phyloP scores from a whole-genome alignment of 2,329 filamentous ascomycete genomes.

The Apiospora kogelbergensis region DNA sequence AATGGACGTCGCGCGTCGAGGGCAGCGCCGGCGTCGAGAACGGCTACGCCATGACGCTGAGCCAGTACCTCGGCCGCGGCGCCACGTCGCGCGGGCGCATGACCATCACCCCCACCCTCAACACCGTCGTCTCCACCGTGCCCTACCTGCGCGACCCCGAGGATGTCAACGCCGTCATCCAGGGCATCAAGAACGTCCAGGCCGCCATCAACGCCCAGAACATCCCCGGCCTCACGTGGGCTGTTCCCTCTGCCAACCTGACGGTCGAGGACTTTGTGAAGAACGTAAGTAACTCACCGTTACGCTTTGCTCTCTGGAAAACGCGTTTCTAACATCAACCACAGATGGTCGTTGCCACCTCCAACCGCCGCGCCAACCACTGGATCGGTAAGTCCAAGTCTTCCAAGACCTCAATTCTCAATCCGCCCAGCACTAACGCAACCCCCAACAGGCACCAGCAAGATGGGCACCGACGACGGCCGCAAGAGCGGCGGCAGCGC shows the following conservation, averaged over 20 bases:
- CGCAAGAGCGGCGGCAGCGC: constrained; percentile 50
- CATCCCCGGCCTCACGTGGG: constrained; percentile 55
- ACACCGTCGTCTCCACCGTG: constrained; percentile 56
- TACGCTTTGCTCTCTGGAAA: neutral
- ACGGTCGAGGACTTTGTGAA: constrained; percentile 58
- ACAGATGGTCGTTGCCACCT: constrained; percentile 38
- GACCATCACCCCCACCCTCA: constrained; percentile 57
- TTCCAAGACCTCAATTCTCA: neutral
- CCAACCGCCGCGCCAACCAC: constrained; percentile 47
- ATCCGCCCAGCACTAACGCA: neutral
- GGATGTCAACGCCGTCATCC: constrained; percentile 64
- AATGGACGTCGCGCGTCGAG: constrained; percentile 67
- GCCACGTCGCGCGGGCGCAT: constrained; percentile 61
- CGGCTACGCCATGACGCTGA: constrained; percentile 48
- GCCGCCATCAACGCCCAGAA: constrained; percentile 45
- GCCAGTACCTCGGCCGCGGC: constrained; percentile 65
- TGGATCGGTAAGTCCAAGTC: constrained; percentile 43
- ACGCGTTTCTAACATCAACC: neutral
- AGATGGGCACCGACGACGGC: constrained; percentile 59
- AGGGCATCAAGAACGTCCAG: constrained; percentile 61
- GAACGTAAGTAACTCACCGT: constrained; percentile 33
- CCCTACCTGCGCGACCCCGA: constrained; percentile 60
- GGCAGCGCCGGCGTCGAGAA: constrained; percentile 43
- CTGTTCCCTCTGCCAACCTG: constrained; percentile 51
- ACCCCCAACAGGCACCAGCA: constrained; percentile 47